phyloP scores from a whole-genome alignment of 2,329 filamentous ascomycete species.

The Cercospora brassicicola region DNA sequence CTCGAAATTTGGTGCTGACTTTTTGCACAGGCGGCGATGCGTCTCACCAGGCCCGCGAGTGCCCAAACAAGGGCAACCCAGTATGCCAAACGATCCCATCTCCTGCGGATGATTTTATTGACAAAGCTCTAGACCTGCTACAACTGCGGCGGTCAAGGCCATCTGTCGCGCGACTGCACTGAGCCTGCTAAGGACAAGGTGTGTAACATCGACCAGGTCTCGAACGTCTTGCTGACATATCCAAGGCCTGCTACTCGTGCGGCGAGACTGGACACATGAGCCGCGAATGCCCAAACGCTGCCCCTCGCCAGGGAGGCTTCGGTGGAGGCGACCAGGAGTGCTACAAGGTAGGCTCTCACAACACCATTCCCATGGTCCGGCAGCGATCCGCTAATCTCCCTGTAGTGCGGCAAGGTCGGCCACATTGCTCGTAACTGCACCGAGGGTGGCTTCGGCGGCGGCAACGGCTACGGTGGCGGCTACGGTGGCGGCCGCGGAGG shows the following conservation, averaged over 20 bases:
- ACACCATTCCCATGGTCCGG: background rate
- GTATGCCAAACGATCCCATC: slow-evolving; percentile 18
- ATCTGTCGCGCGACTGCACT: slow-evolving; percentile 78
- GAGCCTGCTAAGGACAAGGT: slow-evolving; percentile 82
- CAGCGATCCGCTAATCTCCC: slow-evolving; percentile 66
- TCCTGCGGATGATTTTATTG: slow-evolving; percentile 39
- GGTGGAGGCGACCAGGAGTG: slow-evolving; percentile 54
- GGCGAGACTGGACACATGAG: slow-evolving; percentile 86
- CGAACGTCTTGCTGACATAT: slow-evolving; percentile 33
- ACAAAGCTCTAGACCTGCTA: slow-evolving; percentile 43
- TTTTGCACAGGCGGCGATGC: slow-evolving; percentile 48
- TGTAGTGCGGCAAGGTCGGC: slow-evolving; percentile 92
- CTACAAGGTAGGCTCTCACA: slow-evolving; percentile 26
- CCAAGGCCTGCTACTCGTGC: slow-evolving; percentile 58
- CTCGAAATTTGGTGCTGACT: slow-evolving; percentile 25
- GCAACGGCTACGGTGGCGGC: slow-evolving; percentile 49
- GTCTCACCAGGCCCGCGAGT: slow-evolving; percentile 53
- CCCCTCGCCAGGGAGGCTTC: slow-evolving; percentile 47
- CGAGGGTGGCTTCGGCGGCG: slow-evolving; percentile 58
- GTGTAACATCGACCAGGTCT: slow-evolving; percentile 41
- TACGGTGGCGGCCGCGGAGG: slow-evolving; percentile 44
- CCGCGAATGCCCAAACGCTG: slow-evolving; percentile 69
- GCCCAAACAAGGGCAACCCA: slow-evolving; percentile 50
- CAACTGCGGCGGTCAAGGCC: slow-evolving; percentile 51
- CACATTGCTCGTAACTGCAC: slow-evolving; percentile 94